A percentile compares a stretch with the other conserved stretches of the same genome.
These are phyloP conservation scores for Hericium rajendrae DNA, from an alignment of 768 basidiomycete genomes.

Conservation along the genomic window DNA sequence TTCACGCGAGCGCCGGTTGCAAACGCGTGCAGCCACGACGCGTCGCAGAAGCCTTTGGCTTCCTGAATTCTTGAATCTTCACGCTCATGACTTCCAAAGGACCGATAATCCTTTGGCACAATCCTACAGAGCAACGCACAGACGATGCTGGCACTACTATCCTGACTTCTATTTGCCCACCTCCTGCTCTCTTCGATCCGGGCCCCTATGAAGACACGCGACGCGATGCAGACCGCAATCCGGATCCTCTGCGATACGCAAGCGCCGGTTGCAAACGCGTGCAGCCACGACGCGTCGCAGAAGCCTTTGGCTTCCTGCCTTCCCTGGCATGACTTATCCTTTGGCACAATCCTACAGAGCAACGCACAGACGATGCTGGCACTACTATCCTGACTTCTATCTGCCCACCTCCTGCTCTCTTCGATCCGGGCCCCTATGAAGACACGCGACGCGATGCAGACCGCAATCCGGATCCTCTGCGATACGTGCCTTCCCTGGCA, in stretches of 20 bases:
- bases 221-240: not conserved
- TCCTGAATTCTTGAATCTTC: too few species aligned
- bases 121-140: not conserved
- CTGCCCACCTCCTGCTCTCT: conserved; percentile 6
- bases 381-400: conserved; percentile 5
- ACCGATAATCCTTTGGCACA: conserved; percentile 12
- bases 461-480: not conserved
- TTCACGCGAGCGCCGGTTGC: too few species aligned
- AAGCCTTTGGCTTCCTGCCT: too few species aligned
- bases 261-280: too few species aligned
- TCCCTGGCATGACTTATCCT: conserved; percentile 5
- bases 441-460: not conserved
- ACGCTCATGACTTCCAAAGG: conserved; percentile 1
- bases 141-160: conserved; percentile 12
- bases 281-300: too few species aligned
- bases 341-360: conserved; percentile 1
- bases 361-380: conserved; percentile 11
- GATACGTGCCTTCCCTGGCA: conserved; percentile 39
- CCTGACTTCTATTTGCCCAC: conserved; percentile 4
- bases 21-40: too few species aligned
- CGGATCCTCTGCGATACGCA: not conserved
- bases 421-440: conserved; percentile 8
- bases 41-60: too few species aligned
- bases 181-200: conserved; percentile 4
- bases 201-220: conserved; percentile 6